These are phyloP conservation scores for Pneumocystis jirovecii DNA, from an alignment of 1,139 yeast species.

Conservation along the genomic window DNA sequence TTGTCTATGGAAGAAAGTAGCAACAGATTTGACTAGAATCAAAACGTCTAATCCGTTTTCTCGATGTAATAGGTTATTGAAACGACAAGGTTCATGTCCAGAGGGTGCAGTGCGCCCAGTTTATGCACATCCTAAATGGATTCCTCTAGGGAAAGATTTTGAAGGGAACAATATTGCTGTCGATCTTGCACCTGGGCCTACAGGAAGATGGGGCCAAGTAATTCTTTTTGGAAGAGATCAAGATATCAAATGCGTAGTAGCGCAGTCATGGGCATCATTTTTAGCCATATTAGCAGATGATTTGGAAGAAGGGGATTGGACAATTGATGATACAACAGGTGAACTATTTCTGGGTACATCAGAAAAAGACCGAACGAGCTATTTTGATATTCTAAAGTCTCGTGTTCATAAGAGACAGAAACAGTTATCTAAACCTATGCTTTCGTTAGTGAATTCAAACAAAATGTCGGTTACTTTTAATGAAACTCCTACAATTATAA, in stretches of 20 bases:
- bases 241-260: slow-evolving; percentile 64
- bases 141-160: slow-evolving; percentile 74
- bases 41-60: slow-evolving; percentile 11
- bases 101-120: slow-evolving; percentile 52
- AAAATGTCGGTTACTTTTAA: not conserved
- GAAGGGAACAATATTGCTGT: slow-evolving; percentile 83
- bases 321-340: slow-evolving; percentile 35
- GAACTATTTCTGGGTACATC: not conserved
- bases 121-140: slow-evolving; percentile 82
- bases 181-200: slow-evolving; percentile 70
- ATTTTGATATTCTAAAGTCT: not conserved
- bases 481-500: not conserved
- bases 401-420: not conserved
- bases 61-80: not conserved
- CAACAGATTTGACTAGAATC: slow-evolving; percentile 19
- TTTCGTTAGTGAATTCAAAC: not conserved
- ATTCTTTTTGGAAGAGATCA: slow-evolving; percentile 81
- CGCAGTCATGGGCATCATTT: slow-evolving; percentile 78
- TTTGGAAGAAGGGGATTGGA: slow-evolving; percentile 63
- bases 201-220: slow-evolving; percentile 69
- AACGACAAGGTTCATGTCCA: slow-evolving; percentile 54
- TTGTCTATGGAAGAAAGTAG: slow-evolving; percentile 57
- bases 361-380: not conserved
- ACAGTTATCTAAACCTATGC: not conserved
- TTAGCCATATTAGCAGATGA: slow-evolving; percentile 68